Base-by-base conservation (phyloP, 306 rosid species). In the Acacia acuminata region DNA sequence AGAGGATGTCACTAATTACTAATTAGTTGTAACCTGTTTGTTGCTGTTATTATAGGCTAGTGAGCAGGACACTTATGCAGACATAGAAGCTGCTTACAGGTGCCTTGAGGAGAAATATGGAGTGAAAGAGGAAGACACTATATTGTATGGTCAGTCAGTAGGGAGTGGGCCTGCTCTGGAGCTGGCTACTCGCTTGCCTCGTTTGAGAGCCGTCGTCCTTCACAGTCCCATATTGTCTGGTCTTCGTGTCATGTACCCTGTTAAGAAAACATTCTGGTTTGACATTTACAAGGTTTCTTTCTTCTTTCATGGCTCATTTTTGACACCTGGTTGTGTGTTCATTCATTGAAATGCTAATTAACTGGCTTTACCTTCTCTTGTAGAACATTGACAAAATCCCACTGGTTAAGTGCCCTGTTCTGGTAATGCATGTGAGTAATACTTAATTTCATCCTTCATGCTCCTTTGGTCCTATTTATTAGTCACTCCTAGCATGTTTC, bases 61-160 rank as follows among this genome's bases (percentile, higher is more conserved):
- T 78, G 96, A 91, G 87, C 93, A 88, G 89, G 93, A 91, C 82
- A 91, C 92, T 11, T 90, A 87, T 71, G 96, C 96, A 44, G 96
- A 91, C 85, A 90, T 91, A 84, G 93, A 90, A 71, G 89, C 96
- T 68, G 96, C 88, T 20, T 85, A 79, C 61, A 81, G 71, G 79
- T 90, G 93, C 84, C 87, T 91, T 68, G 87, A 85, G 79, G 92
- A 91, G 48, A 88, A 48, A 66, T 92, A 85, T 60, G 96, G 91
- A 32, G 84, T 87, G n/a, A 88, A 87, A 80, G 94, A 92, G 71
- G 91, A 92, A n/a, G 88, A 90, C 67, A 77, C 71, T 1, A 82
- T 92, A 43, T 17, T 90, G 66, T 92, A 92, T 60, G 94, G 96
- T 10, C 96, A 92, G 70, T 92, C 94, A 4, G 92, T 92, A 13